These are phyloP conservation scores for Thalia dealbata DNA, from an alignment of 176 grass and related monocot species.

Conservation along the genomic window DNA sequence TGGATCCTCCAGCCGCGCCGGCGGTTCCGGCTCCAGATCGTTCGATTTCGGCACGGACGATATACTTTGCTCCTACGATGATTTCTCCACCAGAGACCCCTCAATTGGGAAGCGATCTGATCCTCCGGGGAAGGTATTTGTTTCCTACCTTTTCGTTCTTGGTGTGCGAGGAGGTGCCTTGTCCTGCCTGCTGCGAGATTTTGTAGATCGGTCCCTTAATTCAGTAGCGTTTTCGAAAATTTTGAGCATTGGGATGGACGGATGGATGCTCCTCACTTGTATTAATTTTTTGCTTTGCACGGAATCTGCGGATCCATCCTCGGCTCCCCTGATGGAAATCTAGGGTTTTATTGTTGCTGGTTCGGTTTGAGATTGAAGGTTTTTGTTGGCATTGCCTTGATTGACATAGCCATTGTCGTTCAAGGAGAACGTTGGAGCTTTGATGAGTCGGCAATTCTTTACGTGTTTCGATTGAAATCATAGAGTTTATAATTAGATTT, in stretches of 20 bases:
- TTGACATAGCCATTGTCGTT: not conserved
- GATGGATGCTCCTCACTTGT: not conserved
- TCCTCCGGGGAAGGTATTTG: slow-evolving; percentile 39
- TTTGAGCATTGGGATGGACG: not conserved
- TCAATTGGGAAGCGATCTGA: slow-evolving; percentile 41
- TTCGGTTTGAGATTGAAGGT: not conserved
- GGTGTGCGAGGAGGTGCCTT: not conserved
- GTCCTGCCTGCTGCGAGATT: too few species aligned
- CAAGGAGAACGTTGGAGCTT: not conserved
- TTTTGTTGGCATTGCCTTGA: not conserved
- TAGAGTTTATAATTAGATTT: not conserved
- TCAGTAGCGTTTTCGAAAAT: not conserved
- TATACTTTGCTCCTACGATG: slow-evolving; percentile 68
- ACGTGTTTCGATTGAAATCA: not conserved
- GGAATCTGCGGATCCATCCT: not conserved
- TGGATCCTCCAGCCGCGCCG: slow-evolving; percentile 33
- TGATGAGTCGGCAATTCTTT: not conserved
- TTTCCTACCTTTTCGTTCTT: not conserved
- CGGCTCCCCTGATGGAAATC: not conserved
- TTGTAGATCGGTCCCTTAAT: not conserved
- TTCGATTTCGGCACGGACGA: slow-evolving; percentile 73
- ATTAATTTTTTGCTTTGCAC: not conserved
- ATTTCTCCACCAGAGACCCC: slow-evolving; percentile 45
- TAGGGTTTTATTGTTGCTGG: not conserved
- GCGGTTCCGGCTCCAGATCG: slow-evolving; percentile 24